phyloP scores from a whole-genome alignment of 2,329 filamentous ascomycete species.

The Fusarium sp. region DNA sequence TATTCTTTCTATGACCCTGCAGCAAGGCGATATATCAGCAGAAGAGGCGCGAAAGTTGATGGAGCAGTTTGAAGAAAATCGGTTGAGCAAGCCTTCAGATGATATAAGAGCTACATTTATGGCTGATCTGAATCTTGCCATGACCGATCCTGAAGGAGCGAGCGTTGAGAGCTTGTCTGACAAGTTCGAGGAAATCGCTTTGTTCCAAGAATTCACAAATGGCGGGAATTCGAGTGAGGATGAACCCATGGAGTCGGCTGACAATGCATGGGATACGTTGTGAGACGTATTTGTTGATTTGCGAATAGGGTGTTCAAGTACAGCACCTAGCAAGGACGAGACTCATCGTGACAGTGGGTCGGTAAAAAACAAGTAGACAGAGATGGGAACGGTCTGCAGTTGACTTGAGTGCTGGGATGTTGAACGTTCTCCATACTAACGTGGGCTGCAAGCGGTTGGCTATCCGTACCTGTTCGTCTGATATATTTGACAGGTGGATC shows the following conservation, averaged over 20 bases:
- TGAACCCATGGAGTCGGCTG: conserved; percentile 24
- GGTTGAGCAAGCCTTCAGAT: conserved; percentile 31
- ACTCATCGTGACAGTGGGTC: not conserved
- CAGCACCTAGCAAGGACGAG: not conserved
- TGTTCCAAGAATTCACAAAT: conserved; percentile 50
- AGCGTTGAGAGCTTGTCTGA: conserved; percentile 50
- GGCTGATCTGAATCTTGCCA: conserved; percentile 52
- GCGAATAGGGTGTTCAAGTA: not conserved
- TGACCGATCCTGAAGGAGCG: conserved; percentile 50
- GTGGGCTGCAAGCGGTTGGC: not conserved
- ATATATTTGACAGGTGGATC: not conserved
- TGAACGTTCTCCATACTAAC: not conserved
- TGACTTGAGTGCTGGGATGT: not conserved
- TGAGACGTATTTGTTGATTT: not conserved
- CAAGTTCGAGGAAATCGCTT: conserved; percentile 49
- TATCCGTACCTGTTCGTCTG: not conserved
- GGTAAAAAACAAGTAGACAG: not conserved
- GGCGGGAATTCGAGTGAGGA: conserved; percentile 2
- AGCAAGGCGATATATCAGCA: conserved; percentile 47
- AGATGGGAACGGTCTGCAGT: not conserved
- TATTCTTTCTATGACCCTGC: conserved; percentile 52
- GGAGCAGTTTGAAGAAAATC: conserved; percentile 44
- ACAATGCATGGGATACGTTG: conserved; percentile 8
- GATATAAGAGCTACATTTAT: conserved; percentile 52
- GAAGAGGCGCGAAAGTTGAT: conserved; percentile 47